phyloP scores from a whole-genome alignment of 306 rosid genomes.

The Ochetophila trinervis region DNA sequence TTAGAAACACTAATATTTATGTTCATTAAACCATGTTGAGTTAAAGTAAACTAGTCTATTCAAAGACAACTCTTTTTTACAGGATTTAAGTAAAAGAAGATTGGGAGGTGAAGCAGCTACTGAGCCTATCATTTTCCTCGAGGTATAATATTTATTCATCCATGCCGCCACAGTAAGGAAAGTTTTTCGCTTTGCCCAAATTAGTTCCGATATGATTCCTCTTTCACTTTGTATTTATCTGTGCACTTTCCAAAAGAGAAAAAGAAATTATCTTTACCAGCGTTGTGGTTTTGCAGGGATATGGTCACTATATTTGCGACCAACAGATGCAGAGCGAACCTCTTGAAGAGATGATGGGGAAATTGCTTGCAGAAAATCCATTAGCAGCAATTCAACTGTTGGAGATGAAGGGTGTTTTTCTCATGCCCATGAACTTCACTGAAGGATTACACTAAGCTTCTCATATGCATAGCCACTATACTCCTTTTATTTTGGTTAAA shows the following conservation, averaged over 20 bases:
- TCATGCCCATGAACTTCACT: slow-evolving; percentile 55
- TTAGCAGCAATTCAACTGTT: slow-evolving; percentile 57
- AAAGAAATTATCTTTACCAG: background rate
- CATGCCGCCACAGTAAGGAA: background rate
- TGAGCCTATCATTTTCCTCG: slow-evolving; percentile 62
- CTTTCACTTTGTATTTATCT: too few relatives aligned
- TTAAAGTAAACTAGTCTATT: background rate
- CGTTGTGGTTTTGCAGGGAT: slow-evolving; percentile 47
- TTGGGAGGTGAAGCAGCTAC: slow-evolving; percentile 54
- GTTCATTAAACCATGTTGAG: background rate
- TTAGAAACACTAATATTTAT: background rate
- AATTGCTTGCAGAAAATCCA: slow-evolving; percentile 64
- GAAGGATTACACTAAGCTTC: slow-evolving; percentile 37
- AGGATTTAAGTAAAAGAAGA: slow-evolving; percentile 69
- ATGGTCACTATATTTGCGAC: slow-evolving; percentile 65
- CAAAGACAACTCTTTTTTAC: slow-evolving; percentile 16
- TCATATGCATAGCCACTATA: background rate
- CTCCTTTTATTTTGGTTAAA: slow-evolving; percentile 1
- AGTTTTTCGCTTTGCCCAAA: too few relatives aligned
- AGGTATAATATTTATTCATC: slow-evolving; percentile 44
- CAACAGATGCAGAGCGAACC: slow-evolving; percentile 67
- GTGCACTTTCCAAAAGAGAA: background rate
- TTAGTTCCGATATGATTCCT: too few relatives aligned
- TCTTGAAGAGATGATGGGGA: slow-evolving; percentile 86
- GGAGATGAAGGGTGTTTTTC: slow-evolving; percentile 64